phyloP scores from a whole-genome alignment of 2,329 filamentous ascomycete genomes.

The Phaeosphaeria sp. region DNA sequence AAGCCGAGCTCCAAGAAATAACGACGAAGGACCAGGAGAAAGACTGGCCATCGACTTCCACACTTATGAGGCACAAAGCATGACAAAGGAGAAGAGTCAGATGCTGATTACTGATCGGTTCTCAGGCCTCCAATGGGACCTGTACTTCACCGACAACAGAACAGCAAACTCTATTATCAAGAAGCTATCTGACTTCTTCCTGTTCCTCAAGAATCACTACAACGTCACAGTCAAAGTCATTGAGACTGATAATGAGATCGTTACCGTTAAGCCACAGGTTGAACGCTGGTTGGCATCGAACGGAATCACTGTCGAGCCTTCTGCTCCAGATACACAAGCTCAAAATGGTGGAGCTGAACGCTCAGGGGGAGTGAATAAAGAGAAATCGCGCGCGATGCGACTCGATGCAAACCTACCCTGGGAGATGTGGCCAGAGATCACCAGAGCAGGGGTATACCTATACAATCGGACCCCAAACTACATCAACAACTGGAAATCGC shows the following conservation, averaged over 20 bases:
- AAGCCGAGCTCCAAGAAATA: too few relatives aligned
- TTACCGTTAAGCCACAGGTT: conserved; percentile 1
- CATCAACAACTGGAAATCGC: conserved; percentile 7
- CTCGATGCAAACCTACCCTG: conserved; percentile 8
- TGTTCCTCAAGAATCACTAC: conserved; percentile 2
- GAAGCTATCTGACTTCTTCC: not conserved
- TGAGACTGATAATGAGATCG: conserved; percentile 6
- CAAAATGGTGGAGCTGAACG: conserved; percentile 9
- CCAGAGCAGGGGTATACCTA: conserved; percentile 10
- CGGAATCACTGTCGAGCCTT: conserved; percentile 6
- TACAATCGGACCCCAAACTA: conserved; percentile 11
- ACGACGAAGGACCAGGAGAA: too few relatives aligned
- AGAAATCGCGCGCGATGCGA: conserved; percentile 6
- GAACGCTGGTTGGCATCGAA: not conserved
- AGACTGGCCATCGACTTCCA: conserved; percentile 12
- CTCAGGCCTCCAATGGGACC: not conserved
- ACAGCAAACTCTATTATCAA: conserved; percentile 3
- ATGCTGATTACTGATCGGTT: conserved; percentile 1
- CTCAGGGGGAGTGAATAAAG: conserved; percentile 10
- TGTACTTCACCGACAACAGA: conserved; percentile 8
- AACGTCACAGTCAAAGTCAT: conserved; percentile 9
- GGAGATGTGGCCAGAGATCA: conserved; percentile 8
- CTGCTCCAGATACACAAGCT: conserved; percentile 8
- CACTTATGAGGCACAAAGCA: conserved; percentile 4
- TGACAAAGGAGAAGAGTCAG: conserved; percentile 4